Percentiles rank a stretch among this genome's conserved stretches.
Evolutionary conservation across 2,329 filamentous ascomycete species (phyloP).

Genomic region (Mariannaea sp.): DNA sequence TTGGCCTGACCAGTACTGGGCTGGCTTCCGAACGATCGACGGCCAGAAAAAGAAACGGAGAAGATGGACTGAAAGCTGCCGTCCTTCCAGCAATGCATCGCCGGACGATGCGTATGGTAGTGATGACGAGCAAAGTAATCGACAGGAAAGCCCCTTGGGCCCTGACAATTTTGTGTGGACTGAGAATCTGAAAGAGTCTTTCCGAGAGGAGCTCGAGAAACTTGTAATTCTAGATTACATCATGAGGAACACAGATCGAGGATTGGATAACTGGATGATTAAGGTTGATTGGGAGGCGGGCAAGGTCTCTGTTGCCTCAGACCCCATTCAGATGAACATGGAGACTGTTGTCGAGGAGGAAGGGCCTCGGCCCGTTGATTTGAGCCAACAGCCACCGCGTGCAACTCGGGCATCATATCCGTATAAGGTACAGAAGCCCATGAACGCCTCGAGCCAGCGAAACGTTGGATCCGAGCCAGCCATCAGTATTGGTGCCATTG

Average conservation of each 20-base stretch:
- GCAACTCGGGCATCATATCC: conserved; percentile 60
- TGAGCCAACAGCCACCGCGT: conserved; percentile 48
- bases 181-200: conserved; percentile 83
- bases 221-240: conserved; percentile 98
- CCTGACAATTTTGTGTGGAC: conserved; percentile 80
- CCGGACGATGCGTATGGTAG: conserved; percentile 69
- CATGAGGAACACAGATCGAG: conserved; percentile 97
- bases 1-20: conserved; percentile 88
- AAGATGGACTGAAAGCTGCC: conserved; percentile 79
- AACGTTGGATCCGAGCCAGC: conserved; percentile 56
- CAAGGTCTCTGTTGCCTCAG: conserved; percentile 82
- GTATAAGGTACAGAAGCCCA: conserved; percentile 80
- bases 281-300: conserved; percentile 87
- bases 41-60: conserved; percentile 65
- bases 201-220: conserved; percentile 94
- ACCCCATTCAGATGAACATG: conserved; percentile 72
- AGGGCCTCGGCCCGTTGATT: conserved; percentile 66
- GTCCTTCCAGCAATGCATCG: conserved; percentile 59
- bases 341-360: conserved; percentile 51
- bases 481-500: conserved; percentile 88
- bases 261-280: conserved; percentile 99
- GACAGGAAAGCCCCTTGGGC: conserved; percentile 57
- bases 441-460: conserved; percentile 70
- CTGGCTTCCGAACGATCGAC: conserved; percentile 70
- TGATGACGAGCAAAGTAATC: conserved; percentile 57